phyloP scores from a whole-genome alignment of 1,284 basidiomycete genomes.

The Microbotryum lychnidis-dioicae region DNA sequence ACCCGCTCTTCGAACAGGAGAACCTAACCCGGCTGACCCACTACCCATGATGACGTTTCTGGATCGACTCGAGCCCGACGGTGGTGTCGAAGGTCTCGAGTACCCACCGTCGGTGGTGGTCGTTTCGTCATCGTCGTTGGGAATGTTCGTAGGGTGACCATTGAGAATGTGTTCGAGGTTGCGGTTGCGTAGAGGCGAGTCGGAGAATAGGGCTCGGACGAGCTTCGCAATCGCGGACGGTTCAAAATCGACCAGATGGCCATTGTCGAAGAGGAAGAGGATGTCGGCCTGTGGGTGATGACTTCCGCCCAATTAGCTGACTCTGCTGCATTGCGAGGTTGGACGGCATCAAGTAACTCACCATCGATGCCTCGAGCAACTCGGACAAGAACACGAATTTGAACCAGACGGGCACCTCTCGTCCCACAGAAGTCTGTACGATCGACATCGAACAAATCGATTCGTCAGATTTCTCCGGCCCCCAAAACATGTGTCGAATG shows the following conservation, averaged over 20 bases:
- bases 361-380: conserved; percentile 82
- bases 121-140: no score
- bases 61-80: no score
- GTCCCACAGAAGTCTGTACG: conserved; percentile 38
- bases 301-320: background rate
- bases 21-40: no score
- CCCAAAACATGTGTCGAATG: background rate
- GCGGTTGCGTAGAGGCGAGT: conserved; percentile 68
- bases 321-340: background rate
- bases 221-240: conserved; percentile 72
- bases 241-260: conserved; percentile 83
- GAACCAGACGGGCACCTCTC: conserved; percentile 77
- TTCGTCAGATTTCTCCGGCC: background rate
- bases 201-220: conserved; percentile 80
- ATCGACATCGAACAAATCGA: conserved; percentile 26
- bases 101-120: no score
- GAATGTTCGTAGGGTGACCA: conserved; percentile 14
- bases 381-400: conserved; percentile 90
- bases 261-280: conserved; percentile 83
- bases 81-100: no score
- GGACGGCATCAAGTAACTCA: conserved; percentile 32
- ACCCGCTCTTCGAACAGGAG: no score
- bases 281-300: conserved; percentile 55
- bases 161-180: conserved; percentile 52
- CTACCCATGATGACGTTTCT: no score